phyloP scores from a whole-genome alignment of 208 protist species.

The Phytomonas sp. region DNA sequence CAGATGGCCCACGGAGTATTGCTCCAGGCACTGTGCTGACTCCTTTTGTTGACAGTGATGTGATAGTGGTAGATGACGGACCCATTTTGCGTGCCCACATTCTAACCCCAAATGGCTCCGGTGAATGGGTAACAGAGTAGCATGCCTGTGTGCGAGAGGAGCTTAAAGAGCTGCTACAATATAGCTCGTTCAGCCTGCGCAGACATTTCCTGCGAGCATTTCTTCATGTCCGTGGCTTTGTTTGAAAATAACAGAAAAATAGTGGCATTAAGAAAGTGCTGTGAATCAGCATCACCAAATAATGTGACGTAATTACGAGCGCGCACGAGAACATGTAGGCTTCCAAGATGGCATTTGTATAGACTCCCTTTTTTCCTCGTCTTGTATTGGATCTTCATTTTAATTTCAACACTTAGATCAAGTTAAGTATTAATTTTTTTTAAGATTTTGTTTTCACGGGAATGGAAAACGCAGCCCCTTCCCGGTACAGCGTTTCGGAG shows the following conservation, averaged over 20 bases:
- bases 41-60: slow-evolving; percentile 24
- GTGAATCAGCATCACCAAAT: neutral
- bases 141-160: neutral
- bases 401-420: neutral
- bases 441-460: neutral
- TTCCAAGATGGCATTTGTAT: neutral
- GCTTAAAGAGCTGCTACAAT: neutral
- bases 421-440: neutral
- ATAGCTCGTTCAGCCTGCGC: no score
- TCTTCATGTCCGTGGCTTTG: neutral
- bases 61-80: slow-evolving; percentile 22
- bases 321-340: neutral
- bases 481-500: slow-evolving; percentile 75
- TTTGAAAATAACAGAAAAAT: neutral
- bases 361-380: neutral
- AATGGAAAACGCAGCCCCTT: slow-evolving; percentile 19
- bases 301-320: neutral
- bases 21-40: neutral
- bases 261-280: neutral
- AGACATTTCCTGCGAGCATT: neutral
- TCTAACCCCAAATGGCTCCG: slow-evolving; percentile 21
- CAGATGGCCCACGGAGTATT: neutral
- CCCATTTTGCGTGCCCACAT: slow-evolving; percentile 32
- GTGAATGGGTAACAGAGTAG: slow-evolving; percentile 30
- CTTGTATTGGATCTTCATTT: neutral